phyloP scores from a whole-genome alignment of 2,329 filamentous ascomycete species.

The Diaporthe ampelina region DNA sequence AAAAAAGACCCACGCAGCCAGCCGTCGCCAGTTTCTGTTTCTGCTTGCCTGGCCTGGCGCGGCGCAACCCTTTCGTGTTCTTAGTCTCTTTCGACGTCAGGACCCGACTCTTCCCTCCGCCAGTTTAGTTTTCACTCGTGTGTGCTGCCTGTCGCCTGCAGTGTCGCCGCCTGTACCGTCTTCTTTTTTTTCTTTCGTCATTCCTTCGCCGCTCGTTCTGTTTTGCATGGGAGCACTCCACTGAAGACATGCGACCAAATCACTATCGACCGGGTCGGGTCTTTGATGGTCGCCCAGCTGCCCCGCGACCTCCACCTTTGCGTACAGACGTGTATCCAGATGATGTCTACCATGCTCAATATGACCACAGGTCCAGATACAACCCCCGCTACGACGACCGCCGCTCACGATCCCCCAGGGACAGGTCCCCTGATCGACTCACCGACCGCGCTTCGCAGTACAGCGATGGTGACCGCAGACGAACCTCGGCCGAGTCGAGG shows the following conservation, averaged over 20 bases:
- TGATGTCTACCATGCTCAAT: conserved; percentile 47
- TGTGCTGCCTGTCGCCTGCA: conserved; percentile 17
- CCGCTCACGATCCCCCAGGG: conserved; percentile 75
- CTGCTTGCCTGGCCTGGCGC: conserved; percentile 28
- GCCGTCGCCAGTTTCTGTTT: conserved; percentile 31
- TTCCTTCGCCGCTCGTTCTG: background rate
- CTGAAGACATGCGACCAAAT: conserved; percentile 39
- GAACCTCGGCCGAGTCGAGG: conserved; percentile 72
- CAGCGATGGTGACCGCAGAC: conserved; percentile 76
- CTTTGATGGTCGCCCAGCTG: conserved; percentile 35
- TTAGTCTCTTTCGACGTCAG: background rate
- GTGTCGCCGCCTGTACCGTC: background rate
- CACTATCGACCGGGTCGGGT: conserved; percentile 41
- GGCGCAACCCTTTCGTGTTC: conserved; percentile 27
- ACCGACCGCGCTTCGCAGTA: conserved; percentile 67
- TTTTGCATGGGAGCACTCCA: conserved; percentile 22
- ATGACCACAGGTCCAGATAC: conserved; percentile 65
- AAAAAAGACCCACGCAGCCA: conserved; percentile 28
- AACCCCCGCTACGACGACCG: conserved; percentile 73
- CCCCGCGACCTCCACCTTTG: conserved; percentile 39
- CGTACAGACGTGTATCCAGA: conserved; percentile 40
- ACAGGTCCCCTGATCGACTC: conserved; percentile 78
- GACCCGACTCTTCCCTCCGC: background rate
- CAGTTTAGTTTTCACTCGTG: background rate
- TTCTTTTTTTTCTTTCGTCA: background rate